Evolutionary conservation across 1,284 basidiomycete species (phyloP).

Genomic region (Trametes pubescens): DNA sequence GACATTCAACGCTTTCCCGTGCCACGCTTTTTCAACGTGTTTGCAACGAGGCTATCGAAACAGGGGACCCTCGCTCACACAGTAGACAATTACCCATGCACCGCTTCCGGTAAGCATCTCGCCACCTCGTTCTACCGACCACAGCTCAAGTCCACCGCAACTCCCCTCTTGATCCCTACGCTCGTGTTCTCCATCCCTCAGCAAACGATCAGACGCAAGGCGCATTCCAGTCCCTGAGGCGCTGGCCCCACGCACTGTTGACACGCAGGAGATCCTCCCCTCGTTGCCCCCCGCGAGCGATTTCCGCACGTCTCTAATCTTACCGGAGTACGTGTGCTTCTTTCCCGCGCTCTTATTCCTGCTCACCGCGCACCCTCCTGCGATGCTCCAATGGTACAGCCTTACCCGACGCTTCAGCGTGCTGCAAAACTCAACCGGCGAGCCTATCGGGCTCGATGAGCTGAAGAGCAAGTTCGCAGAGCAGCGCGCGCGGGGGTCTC

Average conservation of each 20-base stretch:
- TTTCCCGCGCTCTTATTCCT: conserved; percentile 29
- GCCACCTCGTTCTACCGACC: conserved; percentile 36
- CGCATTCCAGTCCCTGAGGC: conserved; percentile 50
- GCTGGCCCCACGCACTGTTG: conserved; percentile 37
- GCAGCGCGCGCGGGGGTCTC: conserved; percentile 72
- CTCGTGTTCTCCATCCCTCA: conserved; percentile 36
- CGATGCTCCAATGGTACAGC: conserved; percentile 52
- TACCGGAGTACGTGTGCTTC: conserved; percentile 73
- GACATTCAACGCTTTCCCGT: conserved; percentile 32
- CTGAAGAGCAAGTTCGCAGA: conserved; percentile 73
- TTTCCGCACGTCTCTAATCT: conserved; percentile 83
- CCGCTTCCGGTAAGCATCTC: conserved; percentile 76
- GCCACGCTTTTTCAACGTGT: conserved; percentile 61
- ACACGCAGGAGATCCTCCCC: conserved; percentile 52
- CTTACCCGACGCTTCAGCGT: conserved; percentile 82
- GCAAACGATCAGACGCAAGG: conserved; percentile 73
- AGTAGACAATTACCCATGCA: conserved; percentile 60
- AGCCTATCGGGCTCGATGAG: conserved; percentile 68
- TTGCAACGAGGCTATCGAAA: conserved; percentile 59
- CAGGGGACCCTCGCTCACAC: conserved; percentile 32
- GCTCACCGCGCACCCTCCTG: conserved; percentile 21
- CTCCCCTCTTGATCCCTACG: conserved; percentile 21
- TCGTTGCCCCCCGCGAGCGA: conserved; percentile 72
- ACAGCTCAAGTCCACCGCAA: conserved; percentile 23
- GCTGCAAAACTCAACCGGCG: conserved; percentile 70